Percentiles rank a stretch among this genome's conserved stretches.
Conservation (phyloP, 2,329 filamentous ascomycete species). For the Diplodia intermedia region DNA sequence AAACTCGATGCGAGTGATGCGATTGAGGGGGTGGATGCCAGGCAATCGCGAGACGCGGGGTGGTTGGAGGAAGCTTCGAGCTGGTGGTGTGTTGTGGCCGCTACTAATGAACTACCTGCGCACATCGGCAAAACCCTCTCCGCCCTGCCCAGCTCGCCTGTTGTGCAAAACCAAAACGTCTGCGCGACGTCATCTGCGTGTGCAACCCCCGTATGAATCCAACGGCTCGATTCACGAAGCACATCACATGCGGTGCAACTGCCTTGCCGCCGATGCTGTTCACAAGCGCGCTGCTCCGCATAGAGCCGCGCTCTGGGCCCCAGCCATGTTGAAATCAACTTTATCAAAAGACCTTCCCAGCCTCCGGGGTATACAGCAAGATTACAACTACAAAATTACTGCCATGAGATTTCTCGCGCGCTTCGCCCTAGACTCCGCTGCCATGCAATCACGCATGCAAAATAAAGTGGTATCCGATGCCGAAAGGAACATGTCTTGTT, state of each 20-base stretch:
- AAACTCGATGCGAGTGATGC: neutral
- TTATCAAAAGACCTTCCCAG: constrained; percentile 9
- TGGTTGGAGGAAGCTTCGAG: constrained; percentile 18
- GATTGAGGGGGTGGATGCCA: neutral
- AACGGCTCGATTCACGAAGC: neutral
- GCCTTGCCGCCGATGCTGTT: neutral
- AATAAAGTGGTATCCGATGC: constrained; percentile 28
- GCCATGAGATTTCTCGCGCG: neutral
- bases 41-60: neutral
- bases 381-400: constrained; percentile 11
- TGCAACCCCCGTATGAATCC: neutral
- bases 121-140: constrained; percentile 11
- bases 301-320: neutral
- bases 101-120: too few relatives aligned
- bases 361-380: constrained; percentile 12
- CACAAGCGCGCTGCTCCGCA: neutral
- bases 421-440: constrained; percentile 7
- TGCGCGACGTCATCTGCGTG: constrained; percentile 13
- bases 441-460: constrained; percentile 18
- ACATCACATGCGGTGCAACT: neutral
- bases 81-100: constrained; percentile 24
- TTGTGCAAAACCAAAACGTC: neutral
- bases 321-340: constrained; percentile 3
- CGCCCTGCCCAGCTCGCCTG: neutral
- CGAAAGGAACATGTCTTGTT: constrained; percentile 4